These are phyloP conservation scores for Gossypium arboreum DNA, from an alignment of 345 rosid species.

Conservation along the genomic window DNA sequence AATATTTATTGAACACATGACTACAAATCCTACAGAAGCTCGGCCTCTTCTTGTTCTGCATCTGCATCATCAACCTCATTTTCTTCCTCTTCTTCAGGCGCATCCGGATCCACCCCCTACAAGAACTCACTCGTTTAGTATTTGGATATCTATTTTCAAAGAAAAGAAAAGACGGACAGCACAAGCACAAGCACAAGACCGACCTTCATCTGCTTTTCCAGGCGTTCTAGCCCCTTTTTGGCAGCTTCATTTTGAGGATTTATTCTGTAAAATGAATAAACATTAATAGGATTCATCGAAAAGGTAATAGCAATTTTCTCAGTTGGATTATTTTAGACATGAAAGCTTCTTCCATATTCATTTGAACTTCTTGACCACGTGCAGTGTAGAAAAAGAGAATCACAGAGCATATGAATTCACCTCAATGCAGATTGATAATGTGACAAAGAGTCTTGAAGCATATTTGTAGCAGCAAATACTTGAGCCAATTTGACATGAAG, in stretches of 20 bases:
- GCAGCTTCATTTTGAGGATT: conserved; percentile 88
- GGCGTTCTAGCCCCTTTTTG: conserved; percentile 87
- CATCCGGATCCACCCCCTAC: conserved; percentile 99
- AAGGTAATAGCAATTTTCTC: background rate
- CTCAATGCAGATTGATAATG: conserved; percentile 94
- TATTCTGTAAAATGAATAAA: conserved; percentile 50
- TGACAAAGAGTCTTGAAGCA: conserved; percentile 78
- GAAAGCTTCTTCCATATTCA: background rate
- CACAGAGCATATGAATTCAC: conserved; percentile 26
- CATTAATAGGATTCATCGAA: conserved; percentile 8
- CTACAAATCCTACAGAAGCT: conserved; percentile 49
- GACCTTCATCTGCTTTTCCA: conserved; percentile 99
- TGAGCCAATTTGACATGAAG: conserved; percentile 97
- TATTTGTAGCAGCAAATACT: conserved; percentile 83
- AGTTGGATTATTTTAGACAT: background rate
- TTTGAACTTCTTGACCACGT: background rate
- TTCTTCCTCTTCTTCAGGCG: conserved; percentile 92
- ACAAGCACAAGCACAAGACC: conserved; percentile 16
- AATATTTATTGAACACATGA: background rate
- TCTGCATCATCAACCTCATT: conserved; percentile 94
- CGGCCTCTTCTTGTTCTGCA: conserved; percentile 89
- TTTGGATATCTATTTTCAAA: background rate
- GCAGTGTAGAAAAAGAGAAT: conserved; percentile 8
- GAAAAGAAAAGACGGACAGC: background rate
- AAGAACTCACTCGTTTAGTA: background rate